A percentile compares a stretch with the other conserved stretches of the same genome.
phyloP scores from a whole-genome alignment of 306 rosid species.

The Purshia tridentata region DNA sequence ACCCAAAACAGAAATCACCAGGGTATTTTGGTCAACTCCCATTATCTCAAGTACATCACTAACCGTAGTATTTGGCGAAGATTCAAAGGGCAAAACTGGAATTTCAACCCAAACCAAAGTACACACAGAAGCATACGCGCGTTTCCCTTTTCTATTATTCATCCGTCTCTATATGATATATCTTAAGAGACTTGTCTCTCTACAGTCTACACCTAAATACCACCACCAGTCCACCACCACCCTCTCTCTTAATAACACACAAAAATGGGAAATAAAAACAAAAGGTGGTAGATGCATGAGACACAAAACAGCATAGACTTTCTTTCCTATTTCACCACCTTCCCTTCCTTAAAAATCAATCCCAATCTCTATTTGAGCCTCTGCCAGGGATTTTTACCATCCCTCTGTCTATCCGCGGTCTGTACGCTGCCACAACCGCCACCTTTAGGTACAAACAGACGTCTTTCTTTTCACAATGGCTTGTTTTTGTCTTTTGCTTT shows the following conservation, averaged over 20 bases:
- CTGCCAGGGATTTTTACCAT: conserved; percentile 6
- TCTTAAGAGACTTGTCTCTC: conserved; percentile 29
- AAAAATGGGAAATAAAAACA: conserved; percentile 36
- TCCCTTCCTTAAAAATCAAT: conserved; percentile 40
- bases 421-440: conserved; percentile 23
- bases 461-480: conserved; percentile 24
- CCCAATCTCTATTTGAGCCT: conserved; percentile 18
- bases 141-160: conserved; percentile 27
- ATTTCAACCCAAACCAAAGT: conserved; percentile 30
- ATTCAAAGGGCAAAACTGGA: conserved; percentile 48
- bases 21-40: conserved; percentile 32
- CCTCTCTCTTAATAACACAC: conserved; percentile 28
- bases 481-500: conserved; percentile 19
- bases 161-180: conserved; percentile 32
- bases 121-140: conserved; percentile 29
- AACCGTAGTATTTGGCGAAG: conserved; percentile 17
- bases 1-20: not conserved
- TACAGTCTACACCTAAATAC: conserved; percentile 39
- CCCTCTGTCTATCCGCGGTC: conserved; percentile 29
- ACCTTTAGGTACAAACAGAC: conserved; percentile 48
- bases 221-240: conserved; percentile 40
- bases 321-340: conserved; percentile 51
- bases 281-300: conserved; percentile 96
- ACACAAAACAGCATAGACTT: conserved; percentile 49
- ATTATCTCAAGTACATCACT: conserved; percentile 1